These are phyloP conservation scores for Salvia rosmarinus DNA, from an alignment of 257 asterid species.

Conservation along the genomic window DNA sequence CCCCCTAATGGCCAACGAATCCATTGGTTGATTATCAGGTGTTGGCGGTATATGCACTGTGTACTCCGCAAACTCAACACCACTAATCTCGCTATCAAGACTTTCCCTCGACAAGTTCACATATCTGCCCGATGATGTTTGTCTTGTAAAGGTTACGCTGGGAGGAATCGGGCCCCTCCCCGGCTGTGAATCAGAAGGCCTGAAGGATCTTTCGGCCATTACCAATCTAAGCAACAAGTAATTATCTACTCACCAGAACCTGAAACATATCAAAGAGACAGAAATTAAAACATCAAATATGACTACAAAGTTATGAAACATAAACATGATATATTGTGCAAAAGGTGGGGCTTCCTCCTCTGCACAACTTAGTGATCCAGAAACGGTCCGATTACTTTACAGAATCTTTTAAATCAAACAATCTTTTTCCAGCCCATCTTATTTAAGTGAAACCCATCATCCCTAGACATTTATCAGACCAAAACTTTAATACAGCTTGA, in stretches of 20 bases:
- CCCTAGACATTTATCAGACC: neutral
- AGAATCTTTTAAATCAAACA: conserved; percentile 12
- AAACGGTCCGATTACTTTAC: neutral
- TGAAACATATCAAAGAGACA: conserved; percentile 33
- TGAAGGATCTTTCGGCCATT: conserved; percentile 77
- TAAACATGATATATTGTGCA: neutral
- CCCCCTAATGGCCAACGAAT: conserved; percentile 36
- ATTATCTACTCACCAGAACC: conserved; percentile 43
- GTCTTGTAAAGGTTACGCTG: conserved; percentile 68
- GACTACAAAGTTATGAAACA: neutral
- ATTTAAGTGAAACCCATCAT: conserved; percentile 12
- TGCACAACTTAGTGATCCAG: neutral
- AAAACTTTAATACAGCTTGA: conserved; percentile 1
- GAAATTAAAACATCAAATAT: conserved; percentile 26
- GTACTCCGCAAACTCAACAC: conserved; percentile 66
- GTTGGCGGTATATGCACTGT: conserved; percentile 92
- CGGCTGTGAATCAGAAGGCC: conserved; percentile 45
- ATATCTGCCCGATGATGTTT: conserved; percentile 86
- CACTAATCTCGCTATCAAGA: conserved; percentile 86
- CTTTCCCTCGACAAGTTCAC: conserved; percentile 84
- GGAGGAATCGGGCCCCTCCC: conserved; percentile 54
- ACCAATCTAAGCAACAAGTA: conserved; percentile 25
- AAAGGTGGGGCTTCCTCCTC: neutral
- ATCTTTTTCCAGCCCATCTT: neutral
- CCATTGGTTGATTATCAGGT: conserved; percentile 95